Evolutionary conservation across 768 basidiomycete species (phyloP), one percentile per base, ranked within the genome.

Genomic region (Pleurotus citrinopileatus): DNA sequence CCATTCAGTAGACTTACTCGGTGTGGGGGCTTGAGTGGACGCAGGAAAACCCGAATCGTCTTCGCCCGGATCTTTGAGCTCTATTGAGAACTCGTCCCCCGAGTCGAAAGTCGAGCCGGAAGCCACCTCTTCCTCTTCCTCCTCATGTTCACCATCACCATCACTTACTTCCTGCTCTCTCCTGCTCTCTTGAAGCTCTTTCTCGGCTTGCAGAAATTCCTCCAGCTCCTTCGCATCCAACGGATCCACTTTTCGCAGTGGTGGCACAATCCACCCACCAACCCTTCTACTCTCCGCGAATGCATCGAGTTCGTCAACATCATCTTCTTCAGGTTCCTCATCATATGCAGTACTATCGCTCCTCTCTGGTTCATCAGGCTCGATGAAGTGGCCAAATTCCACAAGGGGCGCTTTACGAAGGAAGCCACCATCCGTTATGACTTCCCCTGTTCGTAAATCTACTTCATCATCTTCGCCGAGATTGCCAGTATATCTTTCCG

Each of bases 381-480:
- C 71, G 6, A 73, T 69, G 58, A 86, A 73, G 53, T 71, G 71
- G 3, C 87, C 87, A 60, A 89, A 77, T 9, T 73, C 65, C 20
- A 51, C 32, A n/a, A 19, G 23, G 10, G 48, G 48, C 58, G 73
- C 75, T 29, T 68, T 73, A 42, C 81, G 78, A 37, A 88, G 69
- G 3, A 88, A 77, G 1, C 90, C 90, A 55, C 87, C 80, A 65
- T 92, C 87, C 60, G 80, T 82, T 55, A 89, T 71, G 37, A 92
- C 73, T 56, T 78, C 66, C 9, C 76, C 79, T 9, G 81, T 83
- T 52, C 73, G 70, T 2, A 93, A 70, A 61, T 91, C 86, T 27
- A 92, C 74, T 42, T 91, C 84, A 65, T 93, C 90, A 66, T 92
- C 90, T 62, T 91, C 84, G 59, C 89, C 87, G 34, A 89, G 69